Evolutionary conservation across 2,329 filamentous ascomycete species (phyloP).

Genomic region (Corniculantispora saksenae): DNA sequence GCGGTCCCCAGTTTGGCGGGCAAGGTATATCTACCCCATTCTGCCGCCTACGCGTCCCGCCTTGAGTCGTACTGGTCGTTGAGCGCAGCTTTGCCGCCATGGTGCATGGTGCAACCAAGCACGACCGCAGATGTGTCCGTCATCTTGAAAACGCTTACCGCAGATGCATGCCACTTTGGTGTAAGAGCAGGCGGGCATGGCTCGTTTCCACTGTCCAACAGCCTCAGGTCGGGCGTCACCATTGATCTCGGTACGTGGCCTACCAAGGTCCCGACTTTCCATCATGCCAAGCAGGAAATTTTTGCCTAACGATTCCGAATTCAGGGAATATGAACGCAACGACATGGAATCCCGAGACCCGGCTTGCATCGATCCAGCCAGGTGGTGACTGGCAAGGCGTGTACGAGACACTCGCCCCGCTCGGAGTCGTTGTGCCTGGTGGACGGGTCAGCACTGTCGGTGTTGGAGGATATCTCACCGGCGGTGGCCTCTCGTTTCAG

Average conservation of each 20-base stretch:
- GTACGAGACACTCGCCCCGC: slow-evolving; percentile 36
- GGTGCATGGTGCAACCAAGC: slow-evolving; percentile 30
- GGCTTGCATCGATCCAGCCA: slow-evolving; percentile 35
- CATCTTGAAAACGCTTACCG: slow-evolving; percentile 21
- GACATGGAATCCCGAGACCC: slow-evolving; percentile 30
- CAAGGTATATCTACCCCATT: too few relatives aligned
- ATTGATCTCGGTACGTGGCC: slow-evolving; percentile 15
- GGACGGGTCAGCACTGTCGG: slow-evolving; percentile 39
- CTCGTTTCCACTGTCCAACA: slow-evolving; percentile 4
- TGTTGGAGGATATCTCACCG: slow-evolving; percentile 35
- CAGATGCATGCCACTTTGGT: slow-evolving; percentile 21
- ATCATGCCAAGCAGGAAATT: not conserved
- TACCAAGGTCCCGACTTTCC: too few relatives aligned
- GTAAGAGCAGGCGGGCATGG: slow-evolving; percentile 24
- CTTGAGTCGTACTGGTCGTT: slow-evolving; percentile 30
- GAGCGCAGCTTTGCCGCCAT: slow-evolving; percentile 24
- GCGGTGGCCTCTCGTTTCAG: slow-evolving; percentile 40
- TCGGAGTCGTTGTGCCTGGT: slow-evolving; percentile 36
- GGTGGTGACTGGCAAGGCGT: slow-evolving; percentile 41
- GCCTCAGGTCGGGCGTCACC: slow-evolving; percentile 23
- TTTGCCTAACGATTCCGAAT: too few relatives aligned
- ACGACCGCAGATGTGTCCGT: slow-evolving; percentile 25
- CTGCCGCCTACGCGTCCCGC: slow-evolving; percentile 6
- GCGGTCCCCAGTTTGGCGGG: too few relatives aligned
- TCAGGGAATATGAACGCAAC: slow-evolving; percentile 31